Percentiles rank a stretch among this genome's conserved stretches.
Conservation (phyloP, 495 filamentous ascomycete genomes). For the Melanomma pulvis-pyrius region DNA sequence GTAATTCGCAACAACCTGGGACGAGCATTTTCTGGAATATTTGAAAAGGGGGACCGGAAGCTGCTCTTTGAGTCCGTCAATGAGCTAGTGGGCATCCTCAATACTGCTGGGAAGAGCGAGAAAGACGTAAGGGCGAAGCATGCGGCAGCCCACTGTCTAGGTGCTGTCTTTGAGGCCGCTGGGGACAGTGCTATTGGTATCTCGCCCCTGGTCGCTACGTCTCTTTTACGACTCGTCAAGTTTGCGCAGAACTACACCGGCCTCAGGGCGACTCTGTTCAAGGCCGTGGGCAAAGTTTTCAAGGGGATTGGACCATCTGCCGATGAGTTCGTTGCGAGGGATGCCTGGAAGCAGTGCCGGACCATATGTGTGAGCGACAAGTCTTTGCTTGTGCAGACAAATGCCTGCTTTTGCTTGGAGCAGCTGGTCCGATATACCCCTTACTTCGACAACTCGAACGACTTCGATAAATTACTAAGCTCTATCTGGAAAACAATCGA, state of each 20-base stretch:
- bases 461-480: conserved; percentile 83
- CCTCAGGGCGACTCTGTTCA: conserved; percentile 79
- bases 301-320: conserved; percentile 71
- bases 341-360: conserved; percentile 91
- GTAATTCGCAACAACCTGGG: conserved; percentile 88
- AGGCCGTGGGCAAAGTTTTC: conserved; percentile 73
- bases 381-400: conserved; percentile 75
- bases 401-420: conserved; percentile 79
- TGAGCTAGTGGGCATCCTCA: conserved; percentile 76
- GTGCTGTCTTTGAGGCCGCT: conserved; percentile 83
- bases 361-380: conserved; percentile 78
- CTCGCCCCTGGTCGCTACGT: conserved; percentile 70
- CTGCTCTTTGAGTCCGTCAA: conserved; percentile 92
- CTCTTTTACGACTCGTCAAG: conserved; percentile 79
- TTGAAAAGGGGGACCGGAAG: conserved; percentile 87
- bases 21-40: conserved; percentile 78
- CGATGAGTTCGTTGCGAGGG: conserved; percentile 82
- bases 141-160: conserved; percentile 86
- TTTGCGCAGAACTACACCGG: conserved; percentile 77
- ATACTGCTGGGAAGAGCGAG: conserved; percentile 73
- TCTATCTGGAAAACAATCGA: conserved; percentile 85
- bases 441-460: conserved; percentile 86
- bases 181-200: conserved; percentile 92
- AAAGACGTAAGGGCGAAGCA: conserved; percentile 76
- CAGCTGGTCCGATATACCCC: conserved; percentile 68